Conservation (phyloP, 495 filamentous ascomycete genomes). For the Hypomontagnella monticulosa region DNA sequence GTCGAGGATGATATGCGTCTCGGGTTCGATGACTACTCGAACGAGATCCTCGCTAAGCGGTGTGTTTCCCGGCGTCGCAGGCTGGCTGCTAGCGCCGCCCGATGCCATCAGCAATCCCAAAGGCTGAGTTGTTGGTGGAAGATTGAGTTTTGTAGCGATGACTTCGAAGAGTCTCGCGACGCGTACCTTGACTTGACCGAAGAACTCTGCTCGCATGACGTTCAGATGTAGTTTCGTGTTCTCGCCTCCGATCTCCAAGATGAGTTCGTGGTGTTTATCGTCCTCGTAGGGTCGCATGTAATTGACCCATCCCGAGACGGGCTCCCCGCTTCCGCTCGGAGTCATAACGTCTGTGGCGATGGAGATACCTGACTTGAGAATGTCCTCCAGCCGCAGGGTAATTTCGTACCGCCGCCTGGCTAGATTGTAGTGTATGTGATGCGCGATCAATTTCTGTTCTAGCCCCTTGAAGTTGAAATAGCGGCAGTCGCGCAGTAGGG, state of each 20-base stretch:
- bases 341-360: constrained; percentile 60
- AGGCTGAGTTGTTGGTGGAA: constrained; percentile 69
- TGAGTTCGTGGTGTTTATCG: constrained; percentile 73
- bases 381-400: constrained; percentile 80
- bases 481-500: constrained; percentile 84
- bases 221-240: constrained; percentile 69
- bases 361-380: constrained; percentile 83
- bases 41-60: constrained; percentile 76
- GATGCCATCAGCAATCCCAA: constrained; percentile 73
- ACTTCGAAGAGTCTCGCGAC: constrained; percentile 80
- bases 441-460: constrained; percentile 86
- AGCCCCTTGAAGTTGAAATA: constrained; percentile 93
- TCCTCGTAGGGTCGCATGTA: constrained; percentile 88
- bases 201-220: constrained; percentile 71
- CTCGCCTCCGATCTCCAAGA: constrained; percentile 81
- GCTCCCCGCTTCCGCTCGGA: constrained; percentile 37
- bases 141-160: constrained; percentile 80
- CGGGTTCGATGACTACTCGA: constrained; percentile 69
- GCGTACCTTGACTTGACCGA: constrained; percentile 70
- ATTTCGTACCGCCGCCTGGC: constrained; percentile 76
- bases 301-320: constrained; percentile 68
- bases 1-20: constrained; percentile 79
- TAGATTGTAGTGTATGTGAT: constrained; percentile 80
- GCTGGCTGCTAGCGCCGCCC: constrained; percentile 60
- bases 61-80: constrained; percentile 74